Conservation (phyloP, 225 moss, liverwort and hornwort species). For the Thuidium tamariscinum region DNA sequence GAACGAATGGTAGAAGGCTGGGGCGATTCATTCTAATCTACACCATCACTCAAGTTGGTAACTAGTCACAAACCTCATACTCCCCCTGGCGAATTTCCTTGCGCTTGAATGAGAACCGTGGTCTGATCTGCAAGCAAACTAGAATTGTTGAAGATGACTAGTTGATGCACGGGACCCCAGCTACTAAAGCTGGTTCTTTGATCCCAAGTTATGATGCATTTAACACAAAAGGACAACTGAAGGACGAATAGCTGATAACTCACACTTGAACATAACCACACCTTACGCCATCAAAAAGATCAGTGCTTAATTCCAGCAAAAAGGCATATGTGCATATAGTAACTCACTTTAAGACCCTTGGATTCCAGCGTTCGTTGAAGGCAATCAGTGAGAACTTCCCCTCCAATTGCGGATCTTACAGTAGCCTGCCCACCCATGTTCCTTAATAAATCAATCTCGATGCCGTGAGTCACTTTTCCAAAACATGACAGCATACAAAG, state of each 20-base stretch:
- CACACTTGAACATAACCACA: not conserved
- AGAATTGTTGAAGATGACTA: not conserved
- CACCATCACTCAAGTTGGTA: not conserved
- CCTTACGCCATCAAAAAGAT: not conserved
- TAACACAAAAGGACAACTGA: not conserved
- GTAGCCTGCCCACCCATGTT: conserved; percentile 38
- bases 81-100: conserved; percentile 81
- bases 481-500: not conserved
- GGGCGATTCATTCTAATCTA: not conserved
- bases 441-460: not conserved
- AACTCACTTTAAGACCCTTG: conserved; percentile 52
- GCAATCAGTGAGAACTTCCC: conserved; percentile 82
- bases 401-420: conserved; percentile 79
- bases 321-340: not conserved
- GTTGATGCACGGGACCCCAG: not conserved
- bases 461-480: not conserved
- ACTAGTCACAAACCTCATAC: conserved; percentile 48
- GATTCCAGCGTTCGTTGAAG: conserved; percentile 71
- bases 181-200: not conserved
- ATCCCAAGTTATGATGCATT: not conserved
- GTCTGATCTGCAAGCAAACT: conserved; percentile 48
- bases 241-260: not conserved
- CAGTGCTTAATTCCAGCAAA: not conserved
- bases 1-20: not conserved
- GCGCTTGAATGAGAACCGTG: conserved; percentile 78